These are phyloP conservation scores for Peronospora farinosa DNA, from an alignment of 352 stramenopile genomes.

Conservation along the genomic window DNA sequence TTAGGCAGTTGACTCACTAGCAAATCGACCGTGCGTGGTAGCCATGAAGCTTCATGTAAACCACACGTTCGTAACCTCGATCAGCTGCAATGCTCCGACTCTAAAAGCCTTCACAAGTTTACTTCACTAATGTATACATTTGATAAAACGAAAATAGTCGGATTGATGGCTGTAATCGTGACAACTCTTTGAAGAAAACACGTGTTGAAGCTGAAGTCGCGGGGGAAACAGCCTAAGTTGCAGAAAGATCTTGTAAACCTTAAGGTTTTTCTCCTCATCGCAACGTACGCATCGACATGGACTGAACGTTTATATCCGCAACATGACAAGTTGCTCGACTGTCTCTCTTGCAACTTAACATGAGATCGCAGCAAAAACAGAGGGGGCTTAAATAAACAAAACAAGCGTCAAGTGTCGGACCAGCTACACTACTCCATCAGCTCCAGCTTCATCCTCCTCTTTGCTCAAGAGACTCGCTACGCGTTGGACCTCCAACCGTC, in stretches of 20 bases:
- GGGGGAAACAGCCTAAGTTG: not conserved
- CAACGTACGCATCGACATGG: not conserved
- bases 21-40: not conserved
- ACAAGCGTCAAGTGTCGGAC: slow-evolving; percentile 22
- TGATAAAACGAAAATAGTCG: not conserved
- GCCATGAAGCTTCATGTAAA: not conserved
- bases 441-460: slow-evolving; percentile 10
- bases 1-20: no score
- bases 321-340: slow-evolving; percentile 8
- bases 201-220: not conserved
- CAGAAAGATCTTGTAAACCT: not conserved
- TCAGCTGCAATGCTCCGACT: not conserved
- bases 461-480: slow-evolving; percentile 23
- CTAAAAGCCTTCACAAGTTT: not conserved
- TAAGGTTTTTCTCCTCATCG: not conserved
- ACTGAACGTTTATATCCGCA: no score
- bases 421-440: slow-evolving; percentile 8
- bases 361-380: slow-evolving; percentile 18
- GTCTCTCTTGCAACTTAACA: slow-evolving; percentile 2
- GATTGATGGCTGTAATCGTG: not conserved
- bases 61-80: not conserved
- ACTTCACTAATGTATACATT: not conserved
- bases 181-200: not conserved
- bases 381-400: slow-evolving; percentile 19
- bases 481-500: slow-evolving; percentile 32